Base-by-base conservation (phyloP, 345 rosid genomes). In the Rhodomyrtus tomentosa region DNA sequence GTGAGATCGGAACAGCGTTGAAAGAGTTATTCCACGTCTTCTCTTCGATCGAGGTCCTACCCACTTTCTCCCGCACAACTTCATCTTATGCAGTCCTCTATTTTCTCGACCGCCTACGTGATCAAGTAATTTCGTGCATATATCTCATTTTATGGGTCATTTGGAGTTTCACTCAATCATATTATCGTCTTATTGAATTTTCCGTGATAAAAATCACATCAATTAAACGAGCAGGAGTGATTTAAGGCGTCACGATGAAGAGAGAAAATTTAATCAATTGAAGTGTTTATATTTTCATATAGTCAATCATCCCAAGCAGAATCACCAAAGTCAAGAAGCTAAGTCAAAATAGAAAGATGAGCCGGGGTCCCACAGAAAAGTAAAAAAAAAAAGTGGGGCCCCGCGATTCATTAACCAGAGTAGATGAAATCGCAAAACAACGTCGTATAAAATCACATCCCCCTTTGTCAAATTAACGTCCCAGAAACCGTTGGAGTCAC, bases 221-320 rank as follows among this genome's bases (percentile, higher is more conserved):
- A 13, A 4, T 18, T 38, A 36, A 16, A 0, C 1, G 0, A 29
- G 40, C 18, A 0, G 18, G 36, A 29, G 32, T 1, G 21, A 27
- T 5, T 24, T 12, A 56, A 12, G 0, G 27, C 27, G 16, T 56
- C 1, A 2, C 7, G 8, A 25, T 4, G 27, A 29, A 27, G 27
- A 58, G 14, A 20, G 27, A 21, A 59, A 59, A 27, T 0, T 59
- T 6, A 29, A 2, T 59, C 73, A 15, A 27, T 27, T 5, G 2
- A 20, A 16, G 0, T 11, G 15, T 62, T 62, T 7, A 5, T 36
- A 21, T 62, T 32, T 32, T 3, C 42, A 62, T 12, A 4, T 6
- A 6, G 74, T 16, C 38, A 3, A 8, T 18, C 22, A 18, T 36
- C 40, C 22, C 76, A 14, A 50, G 53, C 20, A 15, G 45, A 4